A percentile compares a stretch with the other conserved stretches of the same genome.
phyloP scores from a whole-genome alignment of 345 rosid species.

The Cochlearia excelsa region DNA sequence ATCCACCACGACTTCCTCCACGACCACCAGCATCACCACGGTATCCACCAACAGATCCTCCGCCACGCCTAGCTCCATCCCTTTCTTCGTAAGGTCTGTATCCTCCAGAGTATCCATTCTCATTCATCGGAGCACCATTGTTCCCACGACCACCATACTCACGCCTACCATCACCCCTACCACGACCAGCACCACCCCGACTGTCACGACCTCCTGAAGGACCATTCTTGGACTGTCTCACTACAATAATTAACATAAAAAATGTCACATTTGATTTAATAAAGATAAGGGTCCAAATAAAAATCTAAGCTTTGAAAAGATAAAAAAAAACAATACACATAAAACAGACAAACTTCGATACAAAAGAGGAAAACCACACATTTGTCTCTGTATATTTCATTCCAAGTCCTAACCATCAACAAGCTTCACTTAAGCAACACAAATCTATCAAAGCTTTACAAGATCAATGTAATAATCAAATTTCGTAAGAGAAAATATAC shows the following conservation, averaged over 20 bases:
- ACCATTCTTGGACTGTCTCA: conserved; percentile 68
- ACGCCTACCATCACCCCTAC: conserved; percentile 50
- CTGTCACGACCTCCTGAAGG: conserved; percentile 47
- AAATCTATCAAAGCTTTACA: too few species aligned
- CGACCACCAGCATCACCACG: conserved; percentile 44
- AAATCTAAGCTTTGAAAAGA: too few species aligned
- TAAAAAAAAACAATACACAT: too few species aligned
- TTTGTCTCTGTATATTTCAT: too few species aligned
- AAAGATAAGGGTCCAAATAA: too few species aligned
- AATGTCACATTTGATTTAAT: neutral
- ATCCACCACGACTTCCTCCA: conserved; percentile 61
- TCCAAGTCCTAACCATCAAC: too few species aligned
- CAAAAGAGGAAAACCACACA: too few species aligned
- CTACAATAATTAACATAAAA: conserved; percentile 27
- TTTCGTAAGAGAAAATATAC: conserved; percentile 33
- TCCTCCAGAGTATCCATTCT: conserved; percentile 42
- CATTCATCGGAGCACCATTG: conserved; percentile 41
- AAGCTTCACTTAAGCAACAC: too few species aligned
- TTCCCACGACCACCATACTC: conserved; percentile 35
- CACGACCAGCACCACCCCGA: conserved; percentile 43
- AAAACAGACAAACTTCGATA: neutral
- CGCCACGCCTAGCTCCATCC: conserved; percentile 50
- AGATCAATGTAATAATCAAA: too few species aligned
- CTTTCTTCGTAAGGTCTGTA: conserved; percentile 50
- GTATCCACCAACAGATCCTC: conserved; percentile 49